Base-by-base conservation (phyloP, 1,139 yeast genomes). In the Hyphopichia fennica region DNA sequence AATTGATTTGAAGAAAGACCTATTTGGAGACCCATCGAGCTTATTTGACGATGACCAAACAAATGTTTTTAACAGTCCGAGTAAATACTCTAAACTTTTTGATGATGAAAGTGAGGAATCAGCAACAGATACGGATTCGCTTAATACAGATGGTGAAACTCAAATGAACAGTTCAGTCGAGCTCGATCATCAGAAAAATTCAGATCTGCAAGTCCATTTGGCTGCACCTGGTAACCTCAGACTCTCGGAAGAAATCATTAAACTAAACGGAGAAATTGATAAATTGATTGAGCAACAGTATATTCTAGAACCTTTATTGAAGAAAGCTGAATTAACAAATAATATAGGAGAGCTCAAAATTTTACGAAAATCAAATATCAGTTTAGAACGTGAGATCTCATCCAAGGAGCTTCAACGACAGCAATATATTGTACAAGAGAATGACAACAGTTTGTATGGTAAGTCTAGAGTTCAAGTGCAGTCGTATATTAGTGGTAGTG, bases 251-350 rank as follows among this genome's bases (percentile, higher is more conserved):
- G 87, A 85, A 41, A 86, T 89, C 32, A 67, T 70, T 3, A 73
- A 68, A 16, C 59, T 87, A 14, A 67, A 75, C 5, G 62, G 67
- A 4, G 88, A 84, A 18, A 80, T 89, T n/a, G 81, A 77, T 20
- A 75, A 74, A 43, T 65, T 87, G 28, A 71, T 75, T 35, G 79
- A 80, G 44, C 96, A 90, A 56, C 67, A 79, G 35, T 67, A 72
- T 5, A 79, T 90, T 25, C 63, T 90, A 32, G 79, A 77, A 15
- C 86, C 93, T 4, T 68, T 91, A 40, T 62, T 87, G 23, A 71
- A 75, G 36, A 90, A 90, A 56, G 96, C 97, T 0, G 95, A 88
- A 53, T 66, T 90, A 29, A 87, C 95, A 0, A 86, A 87, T 57
- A 87, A 87, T 56, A 65, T 77, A 5, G 72, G 81, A 2, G 95